Base-by-base conservation (phyloP, 148 eudicot species). In the Fagopyrum esculentum region DNA sequence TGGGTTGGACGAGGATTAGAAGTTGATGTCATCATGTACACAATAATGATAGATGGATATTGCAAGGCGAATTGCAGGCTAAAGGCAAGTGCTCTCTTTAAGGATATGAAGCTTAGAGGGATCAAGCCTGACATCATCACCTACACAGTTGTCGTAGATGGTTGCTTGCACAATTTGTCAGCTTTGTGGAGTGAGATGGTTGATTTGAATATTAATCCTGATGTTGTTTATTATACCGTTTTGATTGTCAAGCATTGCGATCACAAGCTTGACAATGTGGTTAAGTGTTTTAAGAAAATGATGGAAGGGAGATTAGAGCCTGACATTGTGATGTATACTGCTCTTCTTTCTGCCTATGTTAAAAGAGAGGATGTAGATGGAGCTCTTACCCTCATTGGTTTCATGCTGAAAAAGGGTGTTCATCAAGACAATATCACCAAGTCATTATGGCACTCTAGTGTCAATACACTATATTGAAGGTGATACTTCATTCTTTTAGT, bases 21-120 rank as follows among this genome's bases (percentile, higher is more conserved):
- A 54, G 89, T 92, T 16, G 97, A 91, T 83, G 77, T 82, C 43
- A 75, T 85, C 71, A 86, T 80, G 71, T 89, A 89, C 86, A 91
- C 92, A 22, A 88, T 84, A 30, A 85, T 91, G 93, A 73, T 91
- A 57, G 79, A 87, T 72, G 93, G 97, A 11, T 91, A 87, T 73
- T 86, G 87, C 78, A 84, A 76, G 75, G 79, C 43, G 19, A 86
- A 87, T 77, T 19, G 54, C 63, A 35, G 87, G 77, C 19, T 26
- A 22, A 78, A 84, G 64, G 97, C 93, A 61, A 44, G n/a, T 75
- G 78, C 70, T 69, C 89, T 91, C 78, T 86, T 87, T n/a, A 47
- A 77, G n/a, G 81, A 80, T 76, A 89, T 91, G 93, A 87, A 84
- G 82, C 69, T 48, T 45, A 84, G 77, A 77, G 90, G 91, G 46